Base-by-base conservation (phyloP, 2,329 filamentous ascomycete species). In the Botrytis tulipae region DNA sequence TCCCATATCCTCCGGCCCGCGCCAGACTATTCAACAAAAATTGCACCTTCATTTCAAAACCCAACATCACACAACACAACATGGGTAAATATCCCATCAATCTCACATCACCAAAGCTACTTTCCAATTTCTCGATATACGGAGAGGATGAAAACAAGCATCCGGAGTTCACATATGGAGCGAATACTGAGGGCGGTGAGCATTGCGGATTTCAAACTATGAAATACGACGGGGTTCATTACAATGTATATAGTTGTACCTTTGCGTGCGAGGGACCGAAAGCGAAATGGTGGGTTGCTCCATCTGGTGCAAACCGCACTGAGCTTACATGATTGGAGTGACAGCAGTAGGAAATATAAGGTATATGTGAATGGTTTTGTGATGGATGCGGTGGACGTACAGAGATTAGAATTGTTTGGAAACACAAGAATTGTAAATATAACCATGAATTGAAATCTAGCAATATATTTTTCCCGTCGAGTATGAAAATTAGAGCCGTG, bases 311-410 rank as follows among this genome's bases (percentile, higher is more conserved):
- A 37, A 62, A 9, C 18, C 7, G 25, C 14, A 29, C 20, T 48
- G 7, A 10, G 44, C 4, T 8, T 48, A 16, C 4, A 29, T 12
- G 8, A 14, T 44, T 29, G 20, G n/a, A 48, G 46, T 25, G 20
- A 37, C 1, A 20, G 44, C 6, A 14, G 48, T 18, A 18, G 20
- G 12, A 25, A n/a, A 18, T 14, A 25, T 35, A 37, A 12, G 6
- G 2, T 22, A 25, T 35, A 3, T 16, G 0, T 35, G 10, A 1
- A 46, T 4, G 54, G n/a, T 0, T 7, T 5, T 18, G n/a, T 20
- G 22, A 8, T 20, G 46, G 14, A 51, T 51, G 3, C 3, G 35
- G 0, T 51, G 1, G 14, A 10, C 0, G 2, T 4, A 40, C 7
- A 20, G 32, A 8, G 32, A 54, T 8, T 10, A 20, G 22, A 5